Evolutionary conservation across 305 asterid genomes (phyloP).

Genomic region (Fraxinus ornus): DNA sequence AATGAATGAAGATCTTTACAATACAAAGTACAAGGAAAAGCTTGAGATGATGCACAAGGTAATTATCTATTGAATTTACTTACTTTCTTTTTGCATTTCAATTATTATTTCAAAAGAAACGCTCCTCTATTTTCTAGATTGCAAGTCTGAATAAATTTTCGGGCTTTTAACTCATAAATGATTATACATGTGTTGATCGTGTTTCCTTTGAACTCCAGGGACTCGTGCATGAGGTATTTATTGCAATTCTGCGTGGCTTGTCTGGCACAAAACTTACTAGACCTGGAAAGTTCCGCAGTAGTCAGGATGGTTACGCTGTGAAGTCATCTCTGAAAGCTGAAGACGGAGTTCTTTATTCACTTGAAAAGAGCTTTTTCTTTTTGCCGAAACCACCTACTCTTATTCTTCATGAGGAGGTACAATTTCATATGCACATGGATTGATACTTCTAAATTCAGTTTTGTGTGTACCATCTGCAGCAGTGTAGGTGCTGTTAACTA

Average conservation of each 20-base stretch:
- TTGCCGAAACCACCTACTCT: slow-evolving; percentile 97
- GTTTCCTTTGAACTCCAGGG: slow-evolving; percentile 52
- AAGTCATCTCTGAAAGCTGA: slow-evolving; percentile 99
- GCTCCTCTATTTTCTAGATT: slow-evolving; percentile 7
- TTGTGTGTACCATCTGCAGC: not conserved
- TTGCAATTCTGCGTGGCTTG: slow-evolving; percentile 78
- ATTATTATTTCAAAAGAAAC: not conserved
- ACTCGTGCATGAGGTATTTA: slow-evolving; percentile 73
- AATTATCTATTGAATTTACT: slow-evolving; percentile 19
- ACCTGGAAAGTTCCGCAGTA: slow-evolving; percentile 93
- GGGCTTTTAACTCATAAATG: slow-evolving; percentile 6
- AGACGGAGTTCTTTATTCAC: slow-evolving; percentile 98
- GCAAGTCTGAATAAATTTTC: not conserved
- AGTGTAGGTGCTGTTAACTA: slow-evolving; percentile 14
- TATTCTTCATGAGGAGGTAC: slow-evolving; percentile 95
- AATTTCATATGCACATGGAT: slow-evolving; percentile 9
- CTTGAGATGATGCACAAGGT: slow-evolving; percentile 73
- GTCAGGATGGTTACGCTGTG: slow-evolving; percentile 88
- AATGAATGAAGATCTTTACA: slow-evolving; percentile 76
- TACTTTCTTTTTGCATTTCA: slow-evolving; percentile 2
- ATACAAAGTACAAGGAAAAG: slow-evolving; percentile 77
- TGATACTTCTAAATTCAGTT: slow-evolving; percentile 3
- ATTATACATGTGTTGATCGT: not conserved
- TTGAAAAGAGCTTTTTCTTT: slow-evolving; percentile 97
- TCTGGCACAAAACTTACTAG: slow-evolving; percentile 91